Evolutionary conservation across 176 grass and related monocot genomes (phyloP), one percentile per base, ranked within the genome.

Genomic region (Bothriochloa decipiens): DNA sequence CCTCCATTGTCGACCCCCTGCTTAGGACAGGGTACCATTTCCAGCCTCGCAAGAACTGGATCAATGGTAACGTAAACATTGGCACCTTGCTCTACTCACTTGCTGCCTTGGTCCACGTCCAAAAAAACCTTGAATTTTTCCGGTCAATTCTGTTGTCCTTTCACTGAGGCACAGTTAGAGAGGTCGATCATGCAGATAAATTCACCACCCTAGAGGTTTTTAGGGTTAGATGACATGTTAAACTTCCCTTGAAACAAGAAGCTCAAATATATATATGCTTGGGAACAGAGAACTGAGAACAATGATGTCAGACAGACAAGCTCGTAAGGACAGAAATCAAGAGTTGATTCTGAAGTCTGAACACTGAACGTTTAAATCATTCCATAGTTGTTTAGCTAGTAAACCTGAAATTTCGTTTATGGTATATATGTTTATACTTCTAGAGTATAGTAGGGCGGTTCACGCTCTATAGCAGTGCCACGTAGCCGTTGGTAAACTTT

Each of bases 31-130:
- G 74, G 58, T 96, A 88, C 53, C 94, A 96, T 69, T 96, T 96
- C 88, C 88, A 86, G 74, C 91, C 94, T 11, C 78, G 7, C 35
- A 87, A 66, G 68, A 91, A 96, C 57, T 96, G 94, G 91, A 91
- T 96, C 80, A 96, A 96, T 89, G 94, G 94, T 96, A 88, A 81
- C 66, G 46, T 28, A 22, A 67, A n/a, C 36, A 1, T 32, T 32
- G 29, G 29, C 29, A 32, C 29, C 60, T 33, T 64, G 25, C 61
- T 25, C 57, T 61, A 23, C 20, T 8, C 14, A n/a, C 18, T 72
- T 16, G 22, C 7, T 28, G 17, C 72, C 36, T 29, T 75, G 58
- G 26, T 52, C 76, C 60, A 46, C 49, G 5, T 17, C 22, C 45
- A n/a, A 10, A 52, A n/a, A 23, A n/a, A 2, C 22, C 22, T 52